Evolutionary conservation across 2,329 filamentous ascomycete genomes (phyloP).

Genomic region (Colletotrichum sp.): DNA sequence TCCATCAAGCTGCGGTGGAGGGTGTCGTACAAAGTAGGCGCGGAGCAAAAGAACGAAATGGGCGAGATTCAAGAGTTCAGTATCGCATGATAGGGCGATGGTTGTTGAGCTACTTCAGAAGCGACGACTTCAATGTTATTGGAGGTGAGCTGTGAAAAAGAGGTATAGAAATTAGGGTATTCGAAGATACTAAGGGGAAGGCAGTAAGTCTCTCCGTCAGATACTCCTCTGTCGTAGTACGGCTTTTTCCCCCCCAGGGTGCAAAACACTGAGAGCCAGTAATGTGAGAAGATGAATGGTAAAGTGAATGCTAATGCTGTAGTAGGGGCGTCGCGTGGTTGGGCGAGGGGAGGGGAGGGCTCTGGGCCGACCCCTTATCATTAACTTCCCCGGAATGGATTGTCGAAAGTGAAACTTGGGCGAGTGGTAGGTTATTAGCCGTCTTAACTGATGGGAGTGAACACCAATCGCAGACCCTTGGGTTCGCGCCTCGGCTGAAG

Average conservation of each 20-base stretch:
- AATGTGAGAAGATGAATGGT: not conserved
- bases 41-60: slow-evolving; percentile 74
- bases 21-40: slow-evolving; percentile 76
- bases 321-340: not conserved
- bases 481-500: not conserved
- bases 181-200: not conserved
- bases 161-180: slow-evolving; percentile 4
- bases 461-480: not conserved
- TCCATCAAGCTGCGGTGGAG: slow-evolving; percentile 92
- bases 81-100: slow-evolving; percentile 60
- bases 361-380: not conserved
- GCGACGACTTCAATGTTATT: not conserved
- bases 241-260: not conserved
- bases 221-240: not conserved
- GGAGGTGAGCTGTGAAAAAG: not conserved
- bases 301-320: not conserved
- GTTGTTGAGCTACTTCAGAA: not conserved
- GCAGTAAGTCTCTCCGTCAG: not conserved
- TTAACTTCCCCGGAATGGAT: not conserved
- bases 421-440: not conserved
- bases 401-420: not conserved
- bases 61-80: slow-evolving; percentile 84
- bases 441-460: not conserved
- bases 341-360: not conserved
- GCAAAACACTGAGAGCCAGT: not conserved